Percentiles rank a stretch among this genome's conserved stretches.
These are phyloP conservation scores for Themeda triandra DNA, from an alignment of 176 grass and related monocot species.

Conservation along the genomic window DNA sequence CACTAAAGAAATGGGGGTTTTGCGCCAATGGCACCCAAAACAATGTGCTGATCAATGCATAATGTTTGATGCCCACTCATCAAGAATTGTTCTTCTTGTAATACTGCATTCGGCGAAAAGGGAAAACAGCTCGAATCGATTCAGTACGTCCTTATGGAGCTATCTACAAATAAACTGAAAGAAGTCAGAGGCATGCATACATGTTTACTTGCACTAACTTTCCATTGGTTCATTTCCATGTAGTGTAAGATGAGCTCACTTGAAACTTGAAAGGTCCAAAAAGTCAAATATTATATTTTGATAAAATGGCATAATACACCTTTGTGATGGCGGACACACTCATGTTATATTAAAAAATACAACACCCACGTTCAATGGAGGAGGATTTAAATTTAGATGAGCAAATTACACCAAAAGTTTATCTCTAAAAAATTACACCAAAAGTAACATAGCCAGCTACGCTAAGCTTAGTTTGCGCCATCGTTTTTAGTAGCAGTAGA, in stretches of 20 bases:
- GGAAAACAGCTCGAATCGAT: neutral
- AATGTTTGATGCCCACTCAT: neutral
- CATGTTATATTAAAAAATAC: neutral
- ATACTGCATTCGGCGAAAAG: neutral
- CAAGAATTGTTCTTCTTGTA: slow-evolving; percentile 20
- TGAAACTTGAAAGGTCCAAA: neutral
- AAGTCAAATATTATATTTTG: neutral
- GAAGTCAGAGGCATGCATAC: neutral
- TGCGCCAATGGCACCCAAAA: slow-evolving; percentile 3
- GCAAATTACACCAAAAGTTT: neutral
- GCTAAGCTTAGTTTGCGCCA: neutral
- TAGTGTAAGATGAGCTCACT: neutral
- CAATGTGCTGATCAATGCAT: neutral
- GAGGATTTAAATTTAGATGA: neutral
- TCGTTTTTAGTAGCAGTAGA: neutral
- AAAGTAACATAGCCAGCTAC: neutral
- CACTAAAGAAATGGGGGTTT: neutral
- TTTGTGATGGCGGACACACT: neutral
- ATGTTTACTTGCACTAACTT: neutral
- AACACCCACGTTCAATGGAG: neutral
- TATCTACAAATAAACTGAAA: neutral
- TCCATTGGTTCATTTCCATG: neutral
- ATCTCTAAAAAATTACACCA: no score
- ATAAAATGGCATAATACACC: neutral
- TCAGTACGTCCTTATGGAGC: neutral